Percentiles rank a stretch among this genome's conserved stretches.
Conservation (phyloP, 2,329 filamentous ascomycete genomes). For the Talaromyces piceae region DNA sequence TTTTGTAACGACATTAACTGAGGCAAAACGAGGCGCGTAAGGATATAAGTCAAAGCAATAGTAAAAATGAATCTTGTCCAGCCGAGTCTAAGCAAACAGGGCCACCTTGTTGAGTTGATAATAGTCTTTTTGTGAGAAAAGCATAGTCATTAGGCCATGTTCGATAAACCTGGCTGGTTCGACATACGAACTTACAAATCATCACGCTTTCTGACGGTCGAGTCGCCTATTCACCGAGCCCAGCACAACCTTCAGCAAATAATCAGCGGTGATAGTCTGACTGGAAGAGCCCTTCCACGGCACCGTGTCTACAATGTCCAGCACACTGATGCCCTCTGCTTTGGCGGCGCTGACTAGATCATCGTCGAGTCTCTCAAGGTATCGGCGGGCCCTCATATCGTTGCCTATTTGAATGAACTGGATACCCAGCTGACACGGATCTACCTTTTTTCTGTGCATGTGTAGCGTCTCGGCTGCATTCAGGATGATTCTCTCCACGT, state of each 20-base stretch:
- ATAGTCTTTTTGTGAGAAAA: too few relatives aligned
- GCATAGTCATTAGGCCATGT: too few relatives aligned
- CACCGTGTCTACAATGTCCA: conserved; percentile 90
- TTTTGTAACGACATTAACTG: too few relatives aligned
- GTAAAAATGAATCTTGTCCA: too few relatives aligned
- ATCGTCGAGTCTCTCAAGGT: conserved; percentile 70
- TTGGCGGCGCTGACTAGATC: conserved; percentile 48
- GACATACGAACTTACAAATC: too few relatives aligned
- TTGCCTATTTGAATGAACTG: conserved; percentile 94
- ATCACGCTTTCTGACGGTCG: conserved; percentile 41
- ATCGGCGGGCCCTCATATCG: conserved; percentile 56
- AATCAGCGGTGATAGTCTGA: conserved; percentile 55
- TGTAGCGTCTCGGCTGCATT: conserved; percentile 64
- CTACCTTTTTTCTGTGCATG: conserved; percentile 63
- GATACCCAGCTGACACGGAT: conserved; percentile 76
- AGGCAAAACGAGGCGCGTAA: too few relatives aligned
- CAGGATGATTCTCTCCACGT: conserved; percentile 64
- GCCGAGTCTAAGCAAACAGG: too few relatives aligned
- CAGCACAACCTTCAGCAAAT: conserved; percentile 73
- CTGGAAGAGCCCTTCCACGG: conserved; percentile 54
- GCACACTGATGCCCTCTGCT: conserved; percentile 31
- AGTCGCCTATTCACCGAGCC: conserved; percentile 65
- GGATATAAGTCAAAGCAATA: too few relatives aligned
- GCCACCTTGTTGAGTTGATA: too few relatives aligned
- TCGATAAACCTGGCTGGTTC: too few relatives aligned